Evolutionary conservation across 495 filamentous ascomycete species (phyloP).

Genomic region (Penicillium diatomitis): DNA sequence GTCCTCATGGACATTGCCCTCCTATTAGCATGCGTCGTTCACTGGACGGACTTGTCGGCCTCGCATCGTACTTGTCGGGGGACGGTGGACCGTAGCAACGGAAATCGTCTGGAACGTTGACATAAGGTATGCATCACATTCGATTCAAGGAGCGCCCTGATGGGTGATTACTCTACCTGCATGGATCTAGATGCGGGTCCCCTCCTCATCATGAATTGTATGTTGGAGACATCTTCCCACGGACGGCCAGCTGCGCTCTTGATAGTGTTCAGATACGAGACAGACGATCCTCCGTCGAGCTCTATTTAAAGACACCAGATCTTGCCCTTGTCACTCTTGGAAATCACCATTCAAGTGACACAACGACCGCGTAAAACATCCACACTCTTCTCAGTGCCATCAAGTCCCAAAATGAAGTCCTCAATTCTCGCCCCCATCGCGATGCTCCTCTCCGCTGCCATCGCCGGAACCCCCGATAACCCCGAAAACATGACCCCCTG

Average conservation of each 20-base stretch:
- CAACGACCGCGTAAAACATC: neutral
- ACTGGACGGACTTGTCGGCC: too few relatives aligned
- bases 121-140: neutral
- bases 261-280: neutral
- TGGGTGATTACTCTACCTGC: neutral
- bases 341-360: neutral
- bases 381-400: neutral
- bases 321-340: neutral
- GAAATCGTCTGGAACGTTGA: neutral
- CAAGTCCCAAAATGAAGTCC: neutral
- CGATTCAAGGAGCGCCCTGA: neutral
- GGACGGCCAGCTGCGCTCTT: neutral
- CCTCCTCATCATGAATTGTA: neutral
- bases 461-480: neutral
- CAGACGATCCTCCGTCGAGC: neutral
- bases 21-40: too few relatives aligned
- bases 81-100: neutral
- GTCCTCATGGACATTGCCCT: too few relatives aligned
- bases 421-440: neutral
- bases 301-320: neutral
- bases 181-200: neutral
- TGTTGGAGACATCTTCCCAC: neutral
- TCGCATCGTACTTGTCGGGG: too few relatives aligned
- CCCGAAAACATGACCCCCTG: conserved; percentile 1
- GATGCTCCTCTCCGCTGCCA: neutral